Base-by-base conservation (phyloP, 495 filamentous ascomycete genomes). In the Viridothelium virens region DNA sequence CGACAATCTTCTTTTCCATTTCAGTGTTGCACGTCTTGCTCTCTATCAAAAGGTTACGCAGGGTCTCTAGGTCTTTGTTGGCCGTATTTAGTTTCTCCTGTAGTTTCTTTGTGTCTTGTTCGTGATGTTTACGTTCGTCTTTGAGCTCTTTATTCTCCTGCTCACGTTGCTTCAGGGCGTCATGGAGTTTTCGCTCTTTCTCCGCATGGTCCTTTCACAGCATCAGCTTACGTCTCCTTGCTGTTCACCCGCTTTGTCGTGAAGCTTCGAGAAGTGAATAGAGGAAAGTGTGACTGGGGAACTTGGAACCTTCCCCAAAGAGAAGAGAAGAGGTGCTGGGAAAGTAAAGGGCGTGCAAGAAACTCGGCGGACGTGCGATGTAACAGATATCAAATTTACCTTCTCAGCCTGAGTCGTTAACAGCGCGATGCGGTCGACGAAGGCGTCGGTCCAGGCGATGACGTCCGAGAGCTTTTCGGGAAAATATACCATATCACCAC, bases 381-480 rank as follows among this genome's bases (percentile, higher is more conserved):
- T 59, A 31, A 59, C 2, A 59, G 53, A 59, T 14, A 1, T 59
- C 18, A 31, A 59, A 36, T 31, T 36, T 59, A 59, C 53, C 53
- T 59, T 31, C 31, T 59, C 53, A 59, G 53, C 53, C 53, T 2
- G 53, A 59, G 31, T 14, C 53, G 53, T 59, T 4, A 59, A 36
- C 25, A 59, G 18, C 18, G 53, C 53, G 18, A 59, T 59, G 53
- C 53, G 53, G 53, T 59, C 2, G 2, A 59, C 53, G 31, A 59
- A 59, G 53, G 53, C 53, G 2, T 59, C 53, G 53, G 53, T 59
- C 53, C 53, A 59, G 18, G 53, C 53, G 31, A 59, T 59, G 18
- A 59, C 53, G 33, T 33, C 31, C 53, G 53, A 36, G 31, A 59
- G 53, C n/a, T 59, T 36, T 59, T 59, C 36, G 53, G 53, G 53